Evolutionary conservation across 1,139 yeast species (phyloP).

Genomic region (Saccharomyces pastorianus): DNA sequence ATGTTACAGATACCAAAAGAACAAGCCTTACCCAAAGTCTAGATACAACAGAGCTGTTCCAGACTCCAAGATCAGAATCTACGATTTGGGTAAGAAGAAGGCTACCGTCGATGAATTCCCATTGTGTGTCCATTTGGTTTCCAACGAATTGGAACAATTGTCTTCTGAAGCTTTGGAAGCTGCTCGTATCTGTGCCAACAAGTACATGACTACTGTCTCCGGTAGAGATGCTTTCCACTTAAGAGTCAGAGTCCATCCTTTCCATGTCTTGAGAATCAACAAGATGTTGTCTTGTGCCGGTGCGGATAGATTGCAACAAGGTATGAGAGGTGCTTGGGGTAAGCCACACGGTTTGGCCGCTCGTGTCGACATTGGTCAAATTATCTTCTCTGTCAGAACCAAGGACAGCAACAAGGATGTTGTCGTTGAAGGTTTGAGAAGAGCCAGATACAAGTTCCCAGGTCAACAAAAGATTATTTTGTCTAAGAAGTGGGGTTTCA

Average conservation of each 20-base stretch:
- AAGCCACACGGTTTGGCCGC: constrained; percentile 99
- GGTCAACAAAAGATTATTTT: constrained; percentile 99
- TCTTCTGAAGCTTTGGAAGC: constrained; percentile 99
- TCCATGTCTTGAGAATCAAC: constrained; percentile 99
- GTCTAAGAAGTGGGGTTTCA: constrained; percentile 99
- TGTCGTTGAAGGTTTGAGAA: constrained; percentile 98
- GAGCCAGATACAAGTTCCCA: constrained; percentile 99
- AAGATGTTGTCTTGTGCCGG: constrained; percentile 99
- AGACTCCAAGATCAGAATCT: constrained; percentile 98
- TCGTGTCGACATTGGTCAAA: constrained; percentile 97
- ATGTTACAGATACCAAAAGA: constrained; percentile 99
- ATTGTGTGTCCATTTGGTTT: constrained; percentile 96
- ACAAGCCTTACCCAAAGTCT: constrained; percentile 99
- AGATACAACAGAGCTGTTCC: constrained; percentile 99
- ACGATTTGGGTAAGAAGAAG: constrained; percentile 99
- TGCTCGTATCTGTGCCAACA: constrained; percentile 99
- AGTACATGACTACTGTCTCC: constrained; percentile 92
- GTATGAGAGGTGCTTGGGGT: constrained; percentile 99
- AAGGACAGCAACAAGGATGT: constrained; percentile 96
- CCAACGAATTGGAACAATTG: constrained; percentile 98
- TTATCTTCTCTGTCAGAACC: constrained; percentile 96
- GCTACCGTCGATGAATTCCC: constrained; percentile 99
- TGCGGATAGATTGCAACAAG: constrained; percentile 99
- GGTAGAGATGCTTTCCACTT: constrained; percentile 99
- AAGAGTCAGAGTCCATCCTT: constrained; percentile 99